A percentile compares a stretch with the other conserved stretches of the same genome.
phyloP scores from a whole-genome alignment of 495 filamentous ascomycete genomes.

The Penicillium taxi region DNA sequence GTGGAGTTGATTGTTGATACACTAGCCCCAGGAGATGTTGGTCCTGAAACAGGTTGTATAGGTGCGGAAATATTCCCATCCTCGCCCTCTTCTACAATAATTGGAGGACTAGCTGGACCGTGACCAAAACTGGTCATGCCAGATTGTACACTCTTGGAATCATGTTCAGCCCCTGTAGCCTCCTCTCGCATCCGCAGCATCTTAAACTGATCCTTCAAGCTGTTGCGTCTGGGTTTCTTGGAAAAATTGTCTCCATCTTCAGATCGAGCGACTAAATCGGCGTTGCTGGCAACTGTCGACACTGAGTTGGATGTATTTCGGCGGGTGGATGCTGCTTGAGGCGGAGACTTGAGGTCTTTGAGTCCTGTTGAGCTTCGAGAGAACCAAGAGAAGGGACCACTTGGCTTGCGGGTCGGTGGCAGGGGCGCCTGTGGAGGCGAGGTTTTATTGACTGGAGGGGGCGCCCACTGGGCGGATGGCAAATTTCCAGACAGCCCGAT shows the following conservation, averaged over 20 bases:
- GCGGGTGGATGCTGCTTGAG: slow-evolving; percentile 37
- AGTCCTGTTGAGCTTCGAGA: slow-evolving; percentile 59
- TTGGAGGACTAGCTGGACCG: slow-evolving; percentile 48
- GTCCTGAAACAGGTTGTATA: slow-evolving; percentile 28
- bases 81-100: slow-evolving; percentile 48
- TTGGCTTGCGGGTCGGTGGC: slow-evolving; percentile 55
- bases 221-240: slow-evolving; percentile 52
- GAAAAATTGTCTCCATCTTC: slow-evolving; percentile 44
- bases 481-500: slow-evolving; percentile 44
- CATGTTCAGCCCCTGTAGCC: slow-evolving; percentile 45
- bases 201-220: slow-evolving; percentile 80
- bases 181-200: slow-evolving; percentile 73
- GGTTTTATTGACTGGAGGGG: slow-evolving; percentile 33
- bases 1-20: slow-evolving; percentile 44
- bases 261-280: slow-evolving; percentile 61
- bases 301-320: slow-evolving; percentile 71
- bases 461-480: slow-evolving; percentile 46
- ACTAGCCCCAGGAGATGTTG: slow-evolving; percentile 41
- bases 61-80: slow-evolving; percentile 16
- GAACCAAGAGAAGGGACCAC: slow-evolving; percentile 77
- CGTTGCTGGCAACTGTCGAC: slow-evolving; percentile 64
- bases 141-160: slow-evolving; percentile 29
- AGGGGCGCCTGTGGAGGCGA: slow-evolving; percentile 36
- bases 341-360: slow-evolving; percentile 52
- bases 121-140: slow-evolving; percentile 41